Evolutionary conservation across 805 yeast genomes (phyloP), one percentile per base, ranked within the genome.

Genomic region (Candida tibetensis): DNA sequence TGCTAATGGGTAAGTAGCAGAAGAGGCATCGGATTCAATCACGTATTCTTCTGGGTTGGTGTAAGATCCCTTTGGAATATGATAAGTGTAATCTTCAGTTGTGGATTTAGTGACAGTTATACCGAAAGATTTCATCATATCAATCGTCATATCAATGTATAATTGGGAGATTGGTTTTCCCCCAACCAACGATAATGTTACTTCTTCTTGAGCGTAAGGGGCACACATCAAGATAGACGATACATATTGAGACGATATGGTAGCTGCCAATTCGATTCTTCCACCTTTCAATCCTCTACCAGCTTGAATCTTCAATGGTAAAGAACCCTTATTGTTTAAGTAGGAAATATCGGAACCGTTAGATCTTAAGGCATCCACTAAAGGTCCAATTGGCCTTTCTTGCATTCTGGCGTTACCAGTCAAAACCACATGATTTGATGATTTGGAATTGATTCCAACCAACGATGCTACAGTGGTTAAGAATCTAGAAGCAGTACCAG

Each of bases 361-460:
- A 7, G 76, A 63, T 39, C 83, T 73, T 48, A 93, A 71, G 4
- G 99, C 95, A 51, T 89, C 96, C 9, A 93, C 96, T 40, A 93
- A 73, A 2, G 98, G 96, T 22, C 96, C 98, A 52, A 88, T 87
- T 14, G 99, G 99, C 52, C 99, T 76, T 62, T 90, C 95, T 62
- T 90, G 95, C 99, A 93, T 93, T 63, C 99, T 79, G 34, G 86
- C 83, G 62, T 93, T 93, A 49, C 99, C 99, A 1, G 98, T 93
- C 45, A 93, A 72, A 5, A 79, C 66, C 19, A 89, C 79, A 42
- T 69, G 55, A 23, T 72, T 66, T 28, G 45, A 37, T n/a, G 57
- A 38, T n/a, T 46, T 36, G 23, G 53, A 33, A 19, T 80, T 68
- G 19, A 52, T 34, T 15, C 76, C 70, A 4, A 85, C 95, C 43